Evolutionary conservation across 139 green algal genomes (phyloP).

Genomic region (Mesotaenium endlicherianum): DNA sequence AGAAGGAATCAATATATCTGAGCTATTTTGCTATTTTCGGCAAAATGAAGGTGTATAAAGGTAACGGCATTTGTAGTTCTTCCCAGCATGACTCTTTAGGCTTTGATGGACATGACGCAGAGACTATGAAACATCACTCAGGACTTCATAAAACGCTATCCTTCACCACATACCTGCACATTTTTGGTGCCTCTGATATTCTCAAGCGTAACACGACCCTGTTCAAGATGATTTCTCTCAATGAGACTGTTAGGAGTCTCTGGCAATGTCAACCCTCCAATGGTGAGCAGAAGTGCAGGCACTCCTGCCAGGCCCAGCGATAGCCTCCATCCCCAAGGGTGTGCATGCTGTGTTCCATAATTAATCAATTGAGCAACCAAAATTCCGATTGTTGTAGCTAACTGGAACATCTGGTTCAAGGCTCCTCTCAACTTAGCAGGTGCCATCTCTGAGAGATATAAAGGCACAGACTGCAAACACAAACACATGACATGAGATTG

Average conservation of each 20-base stretch:
- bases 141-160: neutral
- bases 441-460: constrained; percentile 54
- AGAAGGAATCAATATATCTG: too few relatives aligned
- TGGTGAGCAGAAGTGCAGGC: constrained; percentile 58
- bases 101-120: neutral
- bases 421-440: constrained; percentile 42
- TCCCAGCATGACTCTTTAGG: neutral
- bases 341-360: constrained; percentile 59
- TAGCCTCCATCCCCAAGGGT: constrained; percentile 61
- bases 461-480: constrained; percentile 42
- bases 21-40: too few relatives aligned
- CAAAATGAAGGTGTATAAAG: too few relatives aligned
- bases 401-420: constrained; percentile 61
- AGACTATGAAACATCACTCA: constrained; percentile 28
- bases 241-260: constrained; percentile 78
- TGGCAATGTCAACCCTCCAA: constrained; percentile 67
- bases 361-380: constrained; percentile 66
- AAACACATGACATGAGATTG: too few relatives aligned
- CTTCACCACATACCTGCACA: constrained; percentile 14
- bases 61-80: too few relatives aligned
- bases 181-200: constrained; percentile 62
- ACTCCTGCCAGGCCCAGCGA: constrained; percentile 59
- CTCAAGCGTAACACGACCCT: constrained; percentile 57
- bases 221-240: constrained; percentile 58
- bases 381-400: constrained; percentile 69